A percentile compares a stretch with the other conserved stretches of the same genome.
Conservation (phyloP, 1,284 basidiomycete genomes). For the Melampsora americana region DNA sequence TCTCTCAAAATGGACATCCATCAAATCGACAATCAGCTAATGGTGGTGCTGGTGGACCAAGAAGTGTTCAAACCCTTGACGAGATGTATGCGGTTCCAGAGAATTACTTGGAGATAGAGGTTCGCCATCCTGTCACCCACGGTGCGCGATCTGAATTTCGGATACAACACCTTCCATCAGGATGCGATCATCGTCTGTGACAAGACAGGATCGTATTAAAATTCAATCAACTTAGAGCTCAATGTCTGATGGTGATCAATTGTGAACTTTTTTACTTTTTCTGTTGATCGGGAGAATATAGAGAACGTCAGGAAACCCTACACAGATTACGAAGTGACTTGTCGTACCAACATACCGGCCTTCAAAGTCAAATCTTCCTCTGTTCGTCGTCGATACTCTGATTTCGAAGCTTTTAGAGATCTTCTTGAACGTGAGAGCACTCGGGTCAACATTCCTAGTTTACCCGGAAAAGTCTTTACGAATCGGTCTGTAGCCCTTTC, state of each 20-base stretch:
- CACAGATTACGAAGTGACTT: conserved; percentile 98
- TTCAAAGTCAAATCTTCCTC: conserved; percentile 94
- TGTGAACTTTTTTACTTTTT: neutral
- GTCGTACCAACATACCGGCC: conserved; percentile 98
- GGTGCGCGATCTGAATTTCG: conserved; percentile 61
- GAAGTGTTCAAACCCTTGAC: conserved; percentile 60
- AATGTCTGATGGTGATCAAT: conserved; percentile 30
- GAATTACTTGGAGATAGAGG: conserved; percentile 97
- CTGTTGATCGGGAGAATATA: conserved; percentile 51
- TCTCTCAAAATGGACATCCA: neutral
- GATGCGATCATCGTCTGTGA: neutral
- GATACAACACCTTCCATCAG: conserved; percentile 3
- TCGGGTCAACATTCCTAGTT: conserved; percentile 90
- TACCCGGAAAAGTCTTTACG: conserved; percentile 76
- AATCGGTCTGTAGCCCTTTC: conserved; percentile 47
- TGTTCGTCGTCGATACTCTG: conserved; percentile 91
- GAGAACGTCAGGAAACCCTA: conserved; percentile 97
- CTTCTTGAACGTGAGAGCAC: conserved; percentile 95
- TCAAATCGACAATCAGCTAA: conserved; percentile 6
- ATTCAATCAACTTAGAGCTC: neutral
- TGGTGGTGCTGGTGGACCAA: neutral
- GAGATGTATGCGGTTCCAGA: conserved; percentile 95
- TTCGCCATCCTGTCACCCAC: conserved; percentile 92
- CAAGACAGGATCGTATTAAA: neutral
- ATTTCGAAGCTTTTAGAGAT: conserved; percentile 98